These are phyloP conservation scores for Cyclotella sp. DNA, from an alignment of 108 stramenopile species.

Conservation along the genomic window DNA sequence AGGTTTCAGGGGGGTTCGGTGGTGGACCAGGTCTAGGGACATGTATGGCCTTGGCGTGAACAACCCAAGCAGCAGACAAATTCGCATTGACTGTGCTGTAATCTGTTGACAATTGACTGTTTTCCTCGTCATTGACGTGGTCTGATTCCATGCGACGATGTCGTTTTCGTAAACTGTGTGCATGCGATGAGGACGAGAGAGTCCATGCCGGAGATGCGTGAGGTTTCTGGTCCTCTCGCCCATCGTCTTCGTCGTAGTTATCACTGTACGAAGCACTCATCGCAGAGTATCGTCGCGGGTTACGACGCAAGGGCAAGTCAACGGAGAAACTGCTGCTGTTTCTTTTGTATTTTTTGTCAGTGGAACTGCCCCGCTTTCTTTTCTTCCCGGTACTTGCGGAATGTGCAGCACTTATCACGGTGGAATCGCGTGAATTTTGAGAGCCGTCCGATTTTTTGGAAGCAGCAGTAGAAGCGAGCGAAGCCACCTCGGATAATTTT, in stretches of 20 bases:
- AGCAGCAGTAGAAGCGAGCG: constrained; percentile 2
- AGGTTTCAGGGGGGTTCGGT: too few species aligned
- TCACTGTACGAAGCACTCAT: not conserved
- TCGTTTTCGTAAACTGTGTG: too few species aligned
- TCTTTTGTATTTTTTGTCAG: not conserved
- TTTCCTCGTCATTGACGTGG: too few species aligned
- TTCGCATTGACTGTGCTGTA: too few species aligned
- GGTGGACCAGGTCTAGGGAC: too few species aligned
- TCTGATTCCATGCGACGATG: not conserved
- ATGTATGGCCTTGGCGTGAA: too few species aligned
- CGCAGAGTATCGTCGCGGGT: not conserved
- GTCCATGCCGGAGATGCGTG: not conserved
- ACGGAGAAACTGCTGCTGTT: not conserved
- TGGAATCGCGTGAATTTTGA: not conserved
- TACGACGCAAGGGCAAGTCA: not conserved
- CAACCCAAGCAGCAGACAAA: too few species aligned
- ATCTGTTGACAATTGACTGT: too few species aligned
- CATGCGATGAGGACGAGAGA: too few species aligned
- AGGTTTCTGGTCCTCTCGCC: not conserved
- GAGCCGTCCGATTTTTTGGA: not conserved
- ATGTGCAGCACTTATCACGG: not conserved
- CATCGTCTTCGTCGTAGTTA: not conserved
- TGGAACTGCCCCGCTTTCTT: not conserved
- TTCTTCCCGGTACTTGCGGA: not conserved
- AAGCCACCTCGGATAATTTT: constrained; percentile 13